Evolutionary conservation across 208 protist species (phyloP).

Genomic region (Wallacemonas sp.): DNA sequence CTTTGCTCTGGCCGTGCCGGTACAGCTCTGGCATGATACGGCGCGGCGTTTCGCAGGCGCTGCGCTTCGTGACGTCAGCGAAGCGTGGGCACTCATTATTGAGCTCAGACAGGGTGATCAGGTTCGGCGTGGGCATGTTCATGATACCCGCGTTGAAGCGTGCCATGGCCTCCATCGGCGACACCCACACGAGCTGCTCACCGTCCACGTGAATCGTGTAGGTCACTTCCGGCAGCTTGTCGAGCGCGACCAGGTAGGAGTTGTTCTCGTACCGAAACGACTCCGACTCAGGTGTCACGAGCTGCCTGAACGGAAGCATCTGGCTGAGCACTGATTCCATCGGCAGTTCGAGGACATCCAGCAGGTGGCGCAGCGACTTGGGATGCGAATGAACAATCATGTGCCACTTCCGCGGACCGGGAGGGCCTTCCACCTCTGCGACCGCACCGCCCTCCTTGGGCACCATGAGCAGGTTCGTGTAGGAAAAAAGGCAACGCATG

Average conservation of each 20-base stretch:
- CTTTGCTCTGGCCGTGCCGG: slow-evolving; percentile 64
- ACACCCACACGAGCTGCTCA: slow-evolving; percentile 85
- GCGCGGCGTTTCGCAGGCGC: slow-evolving; percentile 33
- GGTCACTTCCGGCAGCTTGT: slow-evolving; percentile 78
- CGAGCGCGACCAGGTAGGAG: slow-evolving; percentile 64
- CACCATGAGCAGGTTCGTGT: slow-evolving; percentile 77
- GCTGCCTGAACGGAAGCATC: slow-evolving; percentile 69
- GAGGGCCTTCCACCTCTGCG: slow-evolving; percentile 85
- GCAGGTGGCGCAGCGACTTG: slow-evolving; percentile 63
- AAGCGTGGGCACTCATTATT: slow-evolving; percentile 84
- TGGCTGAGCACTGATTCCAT: slow-evolving; percentile 76
- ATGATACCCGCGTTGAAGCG: slow-evolving; percentile 89
- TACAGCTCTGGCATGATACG: slow-evolving; percentile 63
- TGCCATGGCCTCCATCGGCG: slow-evolving; percentile 88
- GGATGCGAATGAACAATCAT: slow-evolving; percentile 60
- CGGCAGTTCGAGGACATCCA: slow-evolving; percentile 84
- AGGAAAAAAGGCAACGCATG: slow-evolving; percentile 69
- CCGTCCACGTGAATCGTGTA: slow-evolving; percentile 72
- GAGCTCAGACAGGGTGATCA: slow-evolving; percentile 79
- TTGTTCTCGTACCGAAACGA: slow-evolving; percentile 86
- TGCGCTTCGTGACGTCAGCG: slow-evolving; percentile 63
- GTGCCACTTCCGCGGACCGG: slow-evolving; percentile 77
- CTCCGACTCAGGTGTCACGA: slow-evolving; percentile 76
- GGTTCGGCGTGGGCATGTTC: slow-evolving; percentile 88
- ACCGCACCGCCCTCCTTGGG: slow-evolving; percentile 80